Evolutionary conservation across 306 rosid species (phyloP), one percentile per base, ranked within the genome.

Genomic region (Mucuna pruriens): DNA sequence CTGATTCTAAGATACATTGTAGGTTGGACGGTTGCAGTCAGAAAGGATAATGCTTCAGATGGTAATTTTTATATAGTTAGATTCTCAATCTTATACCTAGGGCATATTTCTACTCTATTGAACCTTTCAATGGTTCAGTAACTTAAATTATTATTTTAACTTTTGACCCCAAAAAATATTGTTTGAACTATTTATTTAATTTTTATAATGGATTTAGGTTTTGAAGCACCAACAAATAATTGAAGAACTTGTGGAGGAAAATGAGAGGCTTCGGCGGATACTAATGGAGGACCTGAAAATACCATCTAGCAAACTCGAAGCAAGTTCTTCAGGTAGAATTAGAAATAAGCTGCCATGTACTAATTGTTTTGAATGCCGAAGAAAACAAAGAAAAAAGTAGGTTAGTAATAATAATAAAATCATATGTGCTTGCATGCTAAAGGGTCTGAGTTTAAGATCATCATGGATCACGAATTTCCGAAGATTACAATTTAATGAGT

Each of bases 171-270:
- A 40, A 40, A 40, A 40, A 16, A 1, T 46, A 46, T 12, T 52
- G 10, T 16, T 62, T 62, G 7, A n/a, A 3, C 6, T 36, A 16
- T 17, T 67, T 25, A 38, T 58, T 72, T 6, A 23, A 23, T 9
- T 25, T 6, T 29, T 71, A 8, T 3, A 52, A 5, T 74, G 82
- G 78, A 63, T 84, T 55, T 83, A 96, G 98, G 94, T 96, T 44
- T 63, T 96, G 84, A 92, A 86, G 80, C 99, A 96, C 88, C 99
- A 96, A 83, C 88, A 86, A 90, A 80, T 90, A 17, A 96, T 96
- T 66, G 97, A 96, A 76, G 94, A 93, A 65, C 97, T 96, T 26
- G 80, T 74, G 80, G 94, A 93, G 86, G 99, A 93, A 85, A 96
- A 91, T 61, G 86, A 92, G 84, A 92, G 84, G 89, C 98, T 96